phyloP scores from a whole-genome alignment of 805 yeast genomes.

The Ogataea pilisensis region DNA sequence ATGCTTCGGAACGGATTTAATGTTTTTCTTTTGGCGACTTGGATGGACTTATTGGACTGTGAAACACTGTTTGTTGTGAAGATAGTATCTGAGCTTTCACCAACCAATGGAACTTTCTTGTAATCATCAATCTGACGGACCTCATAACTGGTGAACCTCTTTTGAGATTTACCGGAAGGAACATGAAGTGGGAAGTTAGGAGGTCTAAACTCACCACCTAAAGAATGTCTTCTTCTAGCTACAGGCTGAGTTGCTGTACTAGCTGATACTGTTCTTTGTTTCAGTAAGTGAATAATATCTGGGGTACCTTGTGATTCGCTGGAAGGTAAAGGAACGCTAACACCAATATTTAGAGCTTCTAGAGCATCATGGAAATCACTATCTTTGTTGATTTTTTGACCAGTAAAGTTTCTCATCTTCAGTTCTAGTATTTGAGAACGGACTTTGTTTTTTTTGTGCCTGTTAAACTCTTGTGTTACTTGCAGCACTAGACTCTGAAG shows the following conservation, averaged over 20 bases:
- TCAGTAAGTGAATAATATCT: background rate
- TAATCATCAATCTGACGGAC: background rate
- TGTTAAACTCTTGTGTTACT: too few species aligned
- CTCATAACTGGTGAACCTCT: conserved; percentile 4
- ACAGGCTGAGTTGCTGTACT: too few species aligned
- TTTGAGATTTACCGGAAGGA: conserved; percentile 2
- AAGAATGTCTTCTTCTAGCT: background rate
- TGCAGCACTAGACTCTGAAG: too few species aligned
- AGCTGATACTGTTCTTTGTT: background rate
- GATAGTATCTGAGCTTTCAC: too few species aligned
- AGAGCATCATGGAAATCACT: conserved; percentile 22
- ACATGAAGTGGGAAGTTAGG: conserved; percentile 2
- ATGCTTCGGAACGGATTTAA: background rate
- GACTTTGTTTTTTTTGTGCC: too few species aligned
- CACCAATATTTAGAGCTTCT: conserved; percentile 4
- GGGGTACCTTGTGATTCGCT: background rate
- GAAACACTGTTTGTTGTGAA: too few species aligned
- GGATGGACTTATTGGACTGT: too few species aligned
- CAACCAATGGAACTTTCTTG: too few species aligned
- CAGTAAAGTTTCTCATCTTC: conserved; percentile 22
- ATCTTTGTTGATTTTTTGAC: conserved; percentile 18
- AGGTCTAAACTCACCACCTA: background rate
- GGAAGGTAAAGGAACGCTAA: conserved; percentile 8
- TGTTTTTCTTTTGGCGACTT: background rate
- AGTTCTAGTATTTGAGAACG: too few species aligned